phyloP scores from a whole-genome alignment of 2,329 filamentous ascomycete genomes.

The Nemania sp. region DNA sequence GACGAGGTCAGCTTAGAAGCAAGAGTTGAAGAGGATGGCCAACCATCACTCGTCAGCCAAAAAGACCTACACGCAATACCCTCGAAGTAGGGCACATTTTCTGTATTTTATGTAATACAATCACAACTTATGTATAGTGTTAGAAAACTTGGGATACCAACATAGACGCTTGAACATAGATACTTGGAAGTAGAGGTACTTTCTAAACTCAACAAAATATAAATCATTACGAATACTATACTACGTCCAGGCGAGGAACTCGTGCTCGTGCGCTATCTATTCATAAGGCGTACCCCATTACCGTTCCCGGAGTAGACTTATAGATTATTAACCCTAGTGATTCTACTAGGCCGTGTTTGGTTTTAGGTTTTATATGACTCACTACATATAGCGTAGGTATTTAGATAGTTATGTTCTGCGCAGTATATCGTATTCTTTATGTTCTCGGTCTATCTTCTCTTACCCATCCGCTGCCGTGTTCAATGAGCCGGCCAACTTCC shows the following conservation, averaged over 20 bases:
- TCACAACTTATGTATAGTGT: constrained; percentile 21
- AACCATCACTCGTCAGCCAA: too few species aligned
- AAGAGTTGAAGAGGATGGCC: background rate
- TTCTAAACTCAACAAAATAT: constrained; percentile 10
- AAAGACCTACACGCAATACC: too few species aligned
- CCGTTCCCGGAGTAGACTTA: constrained; percentile 4
- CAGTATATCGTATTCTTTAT: background rate
- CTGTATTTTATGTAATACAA: constrained; percentile 26
- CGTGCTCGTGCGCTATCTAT: background rate
- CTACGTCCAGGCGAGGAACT: background rate
- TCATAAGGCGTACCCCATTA: background rate
- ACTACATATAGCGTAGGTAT: background rate
- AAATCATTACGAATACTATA: background rate
- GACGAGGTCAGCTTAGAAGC: background rate
- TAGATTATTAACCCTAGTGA: background rate
- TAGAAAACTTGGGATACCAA: constrained; percentile 18
- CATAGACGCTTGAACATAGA: constrained; percentile 14
- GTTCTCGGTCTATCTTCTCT: background rate
- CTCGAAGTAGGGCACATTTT: background rate
- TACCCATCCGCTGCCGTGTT: too few species aligned
- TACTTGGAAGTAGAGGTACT: constrained; percentile 2
- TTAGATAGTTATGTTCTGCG: background rate
- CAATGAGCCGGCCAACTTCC: too few species aligned
- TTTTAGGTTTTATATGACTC: constrained; percentile 22
- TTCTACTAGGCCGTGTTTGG: background rate